These are phyloP conservation scores for Oryza punctata DNA, from an alignment of 176 grass and related monocot genomes.

Conservation along the genomic window DNA sequence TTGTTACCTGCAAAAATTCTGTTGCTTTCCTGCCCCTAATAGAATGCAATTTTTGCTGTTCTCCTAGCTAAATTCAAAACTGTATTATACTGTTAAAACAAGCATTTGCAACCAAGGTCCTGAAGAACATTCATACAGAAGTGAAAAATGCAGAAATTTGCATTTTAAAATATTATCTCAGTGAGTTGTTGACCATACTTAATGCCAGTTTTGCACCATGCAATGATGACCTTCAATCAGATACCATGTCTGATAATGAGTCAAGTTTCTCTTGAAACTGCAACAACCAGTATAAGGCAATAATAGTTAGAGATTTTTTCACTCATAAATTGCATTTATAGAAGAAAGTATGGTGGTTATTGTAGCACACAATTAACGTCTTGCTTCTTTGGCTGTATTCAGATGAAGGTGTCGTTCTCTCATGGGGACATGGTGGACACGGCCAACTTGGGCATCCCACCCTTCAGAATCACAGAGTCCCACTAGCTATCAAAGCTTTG, in stretches of 20 bases:
- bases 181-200: neutral
- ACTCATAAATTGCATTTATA: neutral
- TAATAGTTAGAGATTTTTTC: neutral
- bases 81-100: neutral
- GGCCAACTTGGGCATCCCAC: conserved; percentile 81
- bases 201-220: neutral
- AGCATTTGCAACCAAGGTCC: neutral
- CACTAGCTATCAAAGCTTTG: conserved; percentile 74
- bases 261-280: conserved; percentile 9
- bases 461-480: conserved; percentile 76
- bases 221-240: neutral
- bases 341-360: neutral
- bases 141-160: neutral
- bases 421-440: conserved; percentile 92
- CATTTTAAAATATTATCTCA: neutral
- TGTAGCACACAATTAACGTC: conserved; percentile 20
- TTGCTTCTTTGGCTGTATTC: conserved; percentile 24
- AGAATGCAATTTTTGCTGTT: neutral
- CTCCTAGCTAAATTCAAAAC: neutral
- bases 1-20: conserved; percentile 32
- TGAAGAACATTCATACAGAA: neutral
- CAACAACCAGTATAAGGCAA: neutral
- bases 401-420: conserved; percentile 85
- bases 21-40: neutral
- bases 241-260: neutral